These are phyloP conservation scores for Malus fusca DNA, from an alignment of 306 rosid species.

Conservation along the genomic window DNA sequence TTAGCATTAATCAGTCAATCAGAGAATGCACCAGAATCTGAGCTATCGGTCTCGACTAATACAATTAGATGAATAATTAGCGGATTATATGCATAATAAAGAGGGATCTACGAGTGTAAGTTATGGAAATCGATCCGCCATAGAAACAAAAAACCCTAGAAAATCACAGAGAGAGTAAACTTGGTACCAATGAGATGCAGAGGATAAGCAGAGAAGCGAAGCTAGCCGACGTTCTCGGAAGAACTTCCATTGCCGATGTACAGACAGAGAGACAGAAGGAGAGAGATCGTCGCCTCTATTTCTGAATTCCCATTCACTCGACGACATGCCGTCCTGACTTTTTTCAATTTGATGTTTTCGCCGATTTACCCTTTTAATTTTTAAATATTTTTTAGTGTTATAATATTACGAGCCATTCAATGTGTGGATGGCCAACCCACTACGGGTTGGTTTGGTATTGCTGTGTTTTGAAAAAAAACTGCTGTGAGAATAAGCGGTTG, in stretches of 20 bases:
- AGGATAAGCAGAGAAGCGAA: conserved; percentile 16
- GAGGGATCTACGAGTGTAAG: conserved; percentile 10
- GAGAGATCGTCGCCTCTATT: neutral
- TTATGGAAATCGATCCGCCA: neutral
- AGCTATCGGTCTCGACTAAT: neutral
- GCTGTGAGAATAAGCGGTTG: no score
- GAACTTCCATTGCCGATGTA: conserved; percentile 15
- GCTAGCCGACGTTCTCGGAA: conserved; percentile 7
- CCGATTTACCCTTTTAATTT: neutral
- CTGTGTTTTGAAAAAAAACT: no score
- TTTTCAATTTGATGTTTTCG: neutral
- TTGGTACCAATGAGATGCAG: conserved; percentile 33
- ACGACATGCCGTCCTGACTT: neutral
- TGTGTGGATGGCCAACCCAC: no score
- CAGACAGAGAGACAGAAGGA: neutral
- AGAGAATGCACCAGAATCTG: neutral
- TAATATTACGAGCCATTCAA: no score
- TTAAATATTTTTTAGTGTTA: no score
- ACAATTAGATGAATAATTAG: neutral
- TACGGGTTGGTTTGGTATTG: no score
- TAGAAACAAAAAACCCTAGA: conserved; percentile 8
- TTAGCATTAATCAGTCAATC: neutral
- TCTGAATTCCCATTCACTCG: neutral
- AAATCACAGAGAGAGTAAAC: neutral
- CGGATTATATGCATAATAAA: neutral